phyloP scores from a whole-genome alignment of 345 rosid species.

The Corchorus olitorius region DNA sequence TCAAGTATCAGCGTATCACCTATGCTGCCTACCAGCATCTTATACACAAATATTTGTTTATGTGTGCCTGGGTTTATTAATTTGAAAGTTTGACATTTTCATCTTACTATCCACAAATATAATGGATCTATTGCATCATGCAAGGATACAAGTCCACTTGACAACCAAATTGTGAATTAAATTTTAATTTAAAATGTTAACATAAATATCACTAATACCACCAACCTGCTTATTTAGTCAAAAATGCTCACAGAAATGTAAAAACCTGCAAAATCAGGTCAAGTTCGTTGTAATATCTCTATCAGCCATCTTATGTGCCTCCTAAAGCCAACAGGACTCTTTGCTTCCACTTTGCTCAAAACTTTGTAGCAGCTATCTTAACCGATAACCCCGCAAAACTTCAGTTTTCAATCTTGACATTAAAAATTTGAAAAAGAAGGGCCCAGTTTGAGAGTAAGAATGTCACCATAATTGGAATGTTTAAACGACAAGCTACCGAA shows the following conservation, averaged over 20 bases:
- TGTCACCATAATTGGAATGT: conserved; percentile 31
- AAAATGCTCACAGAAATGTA: conserved; percentile 21
- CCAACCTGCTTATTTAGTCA: conserved; percentile 38
- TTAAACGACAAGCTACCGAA: conserved; percentile 33
- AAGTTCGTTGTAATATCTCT: conserved; percentile 33
- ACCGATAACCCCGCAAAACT: conserved; percentile 34
- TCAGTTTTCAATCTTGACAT: conserved; percentile 35
- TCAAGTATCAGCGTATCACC: no score
- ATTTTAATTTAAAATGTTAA: not conserved
- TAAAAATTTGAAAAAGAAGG: conserved; percentile 31
- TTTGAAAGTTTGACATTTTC: no score
- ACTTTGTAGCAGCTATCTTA: conserved; percentile 39
- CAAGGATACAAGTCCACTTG: not conserved
- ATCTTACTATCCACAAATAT: no score
- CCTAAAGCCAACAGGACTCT: conserved; percentile 30
- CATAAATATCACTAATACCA: conserved; percentile 5
- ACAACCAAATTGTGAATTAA: not conserved
- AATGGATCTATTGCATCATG: no score
- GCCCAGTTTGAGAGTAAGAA: conserved; percentile 27
- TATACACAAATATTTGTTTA: not conserved
- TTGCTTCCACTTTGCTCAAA: conserved; percentile 49
- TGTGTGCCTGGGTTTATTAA: not conserved
- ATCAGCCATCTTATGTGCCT: conserved; percentile 33
- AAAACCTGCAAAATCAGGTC: conserved; percentile 24
- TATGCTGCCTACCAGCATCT: not conserved